Conservation (phyloP, 805 yeast genomes). For the Hanseniaspora guilliermondii region DNA sequence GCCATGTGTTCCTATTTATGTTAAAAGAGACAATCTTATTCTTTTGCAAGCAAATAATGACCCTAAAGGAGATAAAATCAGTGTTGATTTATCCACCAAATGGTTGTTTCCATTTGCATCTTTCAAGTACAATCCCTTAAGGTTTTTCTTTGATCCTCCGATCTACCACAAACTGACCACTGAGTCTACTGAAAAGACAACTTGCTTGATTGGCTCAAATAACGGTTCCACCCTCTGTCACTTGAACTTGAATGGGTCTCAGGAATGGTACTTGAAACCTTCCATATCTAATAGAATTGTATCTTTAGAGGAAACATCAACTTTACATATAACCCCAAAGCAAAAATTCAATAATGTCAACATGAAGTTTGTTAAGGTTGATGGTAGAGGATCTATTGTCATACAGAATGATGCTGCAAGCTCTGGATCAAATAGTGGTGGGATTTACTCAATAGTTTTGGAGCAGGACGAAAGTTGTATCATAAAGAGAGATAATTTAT, state of each 20-base stretch:
- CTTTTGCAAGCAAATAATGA: conserved; percentile 2
- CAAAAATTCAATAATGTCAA: conserved; percentile 13
- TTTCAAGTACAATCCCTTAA: conserved; percentile 5
- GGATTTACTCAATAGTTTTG: conserved; percentile 23
- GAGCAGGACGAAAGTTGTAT: conserved; percentile 21
- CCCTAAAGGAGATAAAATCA: not conserved
- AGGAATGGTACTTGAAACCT: conserved; percentile 10
- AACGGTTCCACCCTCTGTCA: conserved; percentile 3
- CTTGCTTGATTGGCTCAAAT: conserved; percentile 7
- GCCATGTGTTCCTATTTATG: conserved; percentile 12
- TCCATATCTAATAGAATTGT: conserved; percentile 9
- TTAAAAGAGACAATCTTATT: conserved; percentile 9
- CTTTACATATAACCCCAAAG: conserved; percentile 6
- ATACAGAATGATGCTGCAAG: conserved; percentile 22
- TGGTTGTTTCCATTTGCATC: conserved; percentile 10
- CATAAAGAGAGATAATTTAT: conserved; percentile 23
- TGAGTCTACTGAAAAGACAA: conserved; percentile 5
- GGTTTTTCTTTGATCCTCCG: conserved; percentile 7
- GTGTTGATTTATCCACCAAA: conserved; percentile 4
- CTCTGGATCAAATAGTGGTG: conserved; percentile 15
- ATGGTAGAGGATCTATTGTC: conserved; percentile 26
- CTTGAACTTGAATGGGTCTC: conserved; percentile 5
- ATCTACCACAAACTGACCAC: conserved; percentile 11
- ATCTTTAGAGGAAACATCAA: conserved; percentile 10
- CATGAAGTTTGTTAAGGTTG: conserved; percentile 19